Evolutionary conservation across 2,329 filamentous ascomycete species (phyloP).

Genomic region (Alternaria sp.): DNA sequence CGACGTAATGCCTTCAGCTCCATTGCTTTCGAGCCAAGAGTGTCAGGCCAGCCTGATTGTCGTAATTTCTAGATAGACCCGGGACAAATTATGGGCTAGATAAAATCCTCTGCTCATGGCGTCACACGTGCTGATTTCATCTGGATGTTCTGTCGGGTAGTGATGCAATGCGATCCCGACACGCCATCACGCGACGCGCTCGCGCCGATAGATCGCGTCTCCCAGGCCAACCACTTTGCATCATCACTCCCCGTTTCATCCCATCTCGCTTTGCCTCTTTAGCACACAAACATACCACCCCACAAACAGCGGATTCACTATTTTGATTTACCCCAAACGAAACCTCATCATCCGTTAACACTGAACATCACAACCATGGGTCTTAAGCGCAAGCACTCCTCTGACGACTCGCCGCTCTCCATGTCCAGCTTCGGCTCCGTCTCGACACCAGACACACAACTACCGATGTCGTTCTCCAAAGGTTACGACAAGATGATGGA

Average conservation of each 20-base stretch:
- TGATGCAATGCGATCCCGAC: constrained; percentile 5
- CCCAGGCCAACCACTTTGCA: constrained; percentile 39
- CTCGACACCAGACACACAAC: constrained; percentile 43
- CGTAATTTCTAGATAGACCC: no score
- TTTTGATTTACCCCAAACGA: background rate
- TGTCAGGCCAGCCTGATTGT: background rate
- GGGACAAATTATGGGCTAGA: background rate
- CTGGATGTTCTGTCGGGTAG: background rate
- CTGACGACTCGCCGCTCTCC: constrained; percentile 56
- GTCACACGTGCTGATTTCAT: background rate
- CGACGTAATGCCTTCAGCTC: constrained; percentile 14
- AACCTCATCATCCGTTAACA: background rate
- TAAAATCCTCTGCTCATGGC: background rate
- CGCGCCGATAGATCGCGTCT: constrained; percentile 17
- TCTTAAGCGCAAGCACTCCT: constrained; percentile 67
- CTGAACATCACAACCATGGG: constrained; percentile 53
- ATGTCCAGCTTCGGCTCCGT: constrained; percentile 49
- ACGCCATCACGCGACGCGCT: constrained; percentile 19
- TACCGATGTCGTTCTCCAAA: constrained; percentile 34
- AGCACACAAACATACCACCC: constrained; percentile 2
- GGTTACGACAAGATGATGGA: constrained; percentile 36
- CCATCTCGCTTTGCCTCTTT: constrained; percentile 8
- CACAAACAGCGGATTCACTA: background rate
- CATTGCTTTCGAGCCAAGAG: background rate
- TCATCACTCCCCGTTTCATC: constrained; percentile 22